Evolutionary conservation across 345 rosid genomes (phyloP).

Genomic region (Adansonia digitata): DNA sequence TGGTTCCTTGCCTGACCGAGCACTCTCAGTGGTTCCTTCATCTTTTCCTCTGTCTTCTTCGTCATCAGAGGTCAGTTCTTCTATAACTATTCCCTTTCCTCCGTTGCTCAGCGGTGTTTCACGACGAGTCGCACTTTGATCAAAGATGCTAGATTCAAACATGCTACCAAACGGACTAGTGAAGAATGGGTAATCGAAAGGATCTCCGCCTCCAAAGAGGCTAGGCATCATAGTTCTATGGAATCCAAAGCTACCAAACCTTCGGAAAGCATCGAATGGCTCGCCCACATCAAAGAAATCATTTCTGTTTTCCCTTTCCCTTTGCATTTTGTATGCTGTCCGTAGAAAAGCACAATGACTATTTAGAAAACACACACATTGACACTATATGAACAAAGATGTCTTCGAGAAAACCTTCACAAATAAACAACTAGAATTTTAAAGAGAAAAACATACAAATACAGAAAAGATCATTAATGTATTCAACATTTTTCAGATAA

Average conservation of each 20-base stretch:
- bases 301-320: conserved; percentile 31
- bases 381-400: neutral
- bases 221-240: conserved; percentile 30
- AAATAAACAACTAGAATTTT: no score
- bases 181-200: conserved; percentile 74
- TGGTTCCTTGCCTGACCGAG: conserved; percentile 35
- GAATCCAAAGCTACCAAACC: conserved; percentile 34
- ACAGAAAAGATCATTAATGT: no score
- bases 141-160: conserved; percentile 22
- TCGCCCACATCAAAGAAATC: conserved; percentile 34
- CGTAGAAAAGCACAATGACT: neutral
- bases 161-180: conserved; percentile 48
- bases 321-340: conserved; percentile 37
- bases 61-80: conserved; percentile 58
- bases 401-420: neutral
- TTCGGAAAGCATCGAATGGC: conserved; percentile 32
- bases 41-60: conserved; percentile 30
- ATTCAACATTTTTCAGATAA: no score
- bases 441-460: neutral
- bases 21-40: conserved; percentile 1
- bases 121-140: conserved; percentile 17
- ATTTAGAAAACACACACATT: no score
- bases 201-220: conserved; percentile 61
- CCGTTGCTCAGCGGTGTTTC: conserved; percentile 12
- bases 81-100: conserved; percentile 46